Conservation (phyloP, 192 early-diverging fungal species). For the Mortierella hygrophila region DNA sequence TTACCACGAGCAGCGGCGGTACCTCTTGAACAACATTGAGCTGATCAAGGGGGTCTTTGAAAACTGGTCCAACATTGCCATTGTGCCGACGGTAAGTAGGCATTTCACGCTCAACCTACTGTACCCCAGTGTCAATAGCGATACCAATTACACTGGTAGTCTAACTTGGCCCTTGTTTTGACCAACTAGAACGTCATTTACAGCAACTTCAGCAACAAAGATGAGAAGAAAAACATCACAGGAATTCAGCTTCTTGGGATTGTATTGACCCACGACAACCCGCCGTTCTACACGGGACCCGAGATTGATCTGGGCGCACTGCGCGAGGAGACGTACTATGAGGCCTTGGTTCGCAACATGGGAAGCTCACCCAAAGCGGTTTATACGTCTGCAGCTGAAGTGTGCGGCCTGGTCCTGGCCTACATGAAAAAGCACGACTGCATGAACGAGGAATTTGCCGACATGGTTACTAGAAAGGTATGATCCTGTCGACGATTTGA, state of each 20-base stretch:
- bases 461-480: slow-evolving; percentile 50
- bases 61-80: slow-evolving; percentile 68
- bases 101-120: neutral
- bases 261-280: slow-evolving; percentile 65
- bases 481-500: neutral
- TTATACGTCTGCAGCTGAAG: slow-evolving; percentile 70
- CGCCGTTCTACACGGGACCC: slow-evolving; percentile 58
- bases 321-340: slow-evolving; percentile 58
- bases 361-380: slow-evolving; percentile 48
- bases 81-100: slow-evolving; percentile 72
- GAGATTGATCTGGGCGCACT: slow-evolving; percentile 56
- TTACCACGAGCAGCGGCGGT: slow-evolving; percentile 43
- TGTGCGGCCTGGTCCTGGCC: slow-evolving; percentile 48
- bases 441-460: slow-evolving; percentile 28
- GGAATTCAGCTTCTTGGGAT: slow-evolving; percentile 72
- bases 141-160: neutral
- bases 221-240: slow-evolving; percentile 63
- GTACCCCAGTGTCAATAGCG: neutral
- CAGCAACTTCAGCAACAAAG: slow-evolving; percentile 55
- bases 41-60: slow-evolving; percentile 74
- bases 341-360: slow-evolving; percentile 60
- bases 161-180: neutral
- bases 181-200: slow-evolving; percentile 58
- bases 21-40: slow-evolving; percentile 68
- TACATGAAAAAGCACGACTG: slow-evolving; percentile 54